Percentiles rank a stretch among this genome's conserved stretches.
phyloP scores from a whole-genome alignment of 2,329 filamentous ascomycete genomes.

The Xylaria sp. region DNA sequence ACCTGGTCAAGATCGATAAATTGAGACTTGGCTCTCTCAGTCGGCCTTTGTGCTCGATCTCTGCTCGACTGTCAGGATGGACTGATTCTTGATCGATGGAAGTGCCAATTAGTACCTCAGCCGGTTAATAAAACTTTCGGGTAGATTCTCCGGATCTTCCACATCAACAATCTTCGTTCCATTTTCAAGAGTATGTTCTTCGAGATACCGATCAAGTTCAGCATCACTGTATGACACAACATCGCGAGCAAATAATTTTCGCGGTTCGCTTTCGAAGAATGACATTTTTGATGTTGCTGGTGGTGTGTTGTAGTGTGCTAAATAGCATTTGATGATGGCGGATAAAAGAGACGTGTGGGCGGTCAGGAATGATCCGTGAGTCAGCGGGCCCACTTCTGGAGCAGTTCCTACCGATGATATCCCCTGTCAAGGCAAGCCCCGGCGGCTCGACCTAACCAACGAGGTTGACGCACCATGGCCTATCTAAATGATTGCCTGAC shows the following conservation, averaged over 20 bases:
- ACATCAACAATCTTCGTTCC: background rate
- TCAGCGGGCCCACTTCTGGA: no score
- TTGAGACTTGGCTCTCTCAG: background rate
- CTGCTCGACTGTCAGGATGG: background rate
- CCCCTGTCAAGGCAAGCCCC: no score
- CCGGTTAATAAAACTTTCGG: conserved; percentile 25
- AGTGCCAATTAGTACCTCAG: conserved; percentile 19
- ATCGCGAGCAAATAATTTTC: conserved; percentile 1
- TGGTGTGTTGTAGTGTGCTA: no score
- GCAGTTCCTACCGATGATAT: no score
- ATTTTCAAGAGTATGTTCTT: conserved; percentile 1
- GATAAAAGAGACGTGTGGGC: no score
- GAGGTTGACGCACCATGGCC: no score
- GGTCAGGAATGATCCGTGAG: no score
- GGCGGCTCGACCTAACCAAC: no score
- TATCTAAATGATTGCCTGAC: no score
- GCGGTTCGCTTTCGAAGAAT: background rate
- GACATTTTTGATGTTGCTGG: background rate
- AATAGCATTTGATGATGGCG: no score
- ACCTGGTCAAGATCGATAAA: conserved; percentile 17
- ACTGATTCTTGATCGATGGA: no score
- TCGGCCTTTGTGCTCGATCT: background rate
- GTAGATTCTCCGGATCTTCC: conserved; percentile 26
- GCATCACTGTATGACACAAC: conserved; percentile 15
- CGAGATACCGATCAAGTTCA: conserved; percentile 22